Percentiles rank a stretch among this genome's conserved stretches.
Conservation (phyloP, 1,284 basidiomycete species). For the Leccinum glutinopallens region DNA sequence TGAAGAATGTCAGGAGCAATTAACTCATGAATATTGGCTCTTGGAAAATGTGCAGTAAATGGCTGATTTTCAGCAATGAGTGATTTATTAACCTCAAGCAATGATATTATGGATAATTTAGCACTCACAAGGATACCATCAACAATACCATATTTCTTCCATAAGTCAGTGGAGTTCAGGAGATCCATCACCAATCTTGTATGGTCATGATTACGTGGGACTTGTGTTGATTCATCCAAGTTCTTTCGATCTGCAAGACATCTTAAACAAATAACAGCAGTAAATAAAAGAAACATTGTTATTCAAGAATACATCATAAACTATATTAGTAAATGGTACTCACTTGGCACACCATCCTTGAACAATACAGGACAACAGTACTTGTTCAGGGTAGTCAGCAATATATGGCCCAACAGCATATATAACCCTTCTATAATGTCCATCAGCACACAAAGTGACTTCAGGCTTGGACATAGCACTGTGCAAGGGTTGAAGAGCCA, state of each 20-base stretch:
- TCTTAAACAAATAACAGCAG: background rate
- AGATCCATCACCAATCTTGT: background rate
- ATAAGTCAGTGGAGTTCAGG: background rate
- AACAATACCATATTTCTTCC: background rate
- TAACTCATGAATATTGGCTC: background rate
- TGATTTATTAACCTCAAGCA: background rate
- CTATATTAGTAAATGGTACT: background rate
- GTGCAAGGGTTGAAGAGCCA: too few relatives aligned
- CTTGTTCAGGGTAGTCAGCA: too few relatives aligned
- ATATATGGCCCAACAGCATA: too few relatives aligned
- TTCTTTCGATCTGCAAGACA: background rate
- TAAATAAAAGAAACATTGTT: background rate
- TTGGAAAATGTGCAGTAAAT: background rate
- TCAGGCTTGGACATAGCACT: too few relatives aligned
- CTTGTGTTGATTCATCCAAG: background rate
- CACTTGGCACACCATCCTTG: background rate
- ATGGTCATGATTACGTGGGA: background rate
- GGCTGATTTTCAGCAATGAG: background rate
- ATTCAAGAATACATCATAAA: background rate
- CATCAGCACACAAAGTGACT: too few relatives aligned
- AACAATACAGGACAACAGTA: too few relatives aligned
- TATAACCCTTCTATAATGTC: too few relatives aligned
- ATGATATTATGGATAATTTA: background rate
- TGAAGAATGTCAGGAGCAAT: background rate
- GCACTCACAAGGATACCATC: background rate